A percentile compares a stretch with the other conserved stretches of the same genome.
Conservation (phyloP, 768 basidiomycete genomes). For the Fistulinella prunicolor region DNA sequence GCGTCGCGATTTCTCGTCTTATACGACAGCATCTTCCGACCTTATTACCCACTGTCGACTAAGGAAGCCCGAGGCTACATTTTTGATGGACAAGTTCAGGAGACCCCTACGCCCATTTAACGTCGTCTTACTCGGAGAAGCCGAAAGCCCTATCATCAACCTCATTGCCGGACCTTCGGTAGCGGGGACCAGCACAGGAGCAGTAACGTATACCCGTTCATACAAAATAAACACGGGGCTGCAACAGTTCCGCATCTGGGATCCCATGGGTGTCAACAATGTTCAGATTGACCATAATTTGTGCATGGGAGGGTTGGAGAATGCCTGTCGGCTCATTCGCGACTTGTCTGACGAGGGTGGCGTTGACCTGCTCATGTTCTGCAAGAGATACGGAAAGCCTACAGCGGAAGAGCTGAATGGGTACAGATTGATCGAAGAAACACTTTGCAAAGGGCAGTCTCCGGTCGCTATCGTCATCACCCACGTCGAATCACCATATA, state of each 20-base stretch:
- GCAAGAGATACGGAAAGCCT: slow-evolving; percentile 27
- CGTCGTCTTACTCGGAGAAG: slow-evolving; percentile 34
- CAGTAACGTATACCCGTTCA: neutral
- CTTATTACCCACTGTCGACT: neutral
- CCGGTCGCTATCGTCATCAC: neutral
- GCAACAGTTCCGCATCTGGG: neutral
- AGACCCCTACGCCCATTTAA: slow-evolving; percentile 11
- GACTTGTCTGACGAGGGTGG: slow-evolving; percentile 8
- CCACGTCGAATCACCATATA: neutral
- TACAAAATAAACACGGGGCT: neutral
- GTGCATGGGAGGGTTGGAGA: neutral
- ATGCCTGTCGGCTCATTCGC: slow-evolving; percentile 22
- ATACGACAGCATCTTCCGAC: neutral
- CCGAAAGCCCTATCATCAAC: neutral
- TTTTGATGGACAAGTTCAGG: neutral
- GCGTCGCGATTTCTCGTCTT: neutral
- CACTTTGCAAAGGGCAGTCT: neutral
- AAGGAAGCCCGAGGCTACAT: neutral
- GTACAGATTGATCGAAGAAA: neutral
- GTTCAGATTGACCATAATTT: neutral
- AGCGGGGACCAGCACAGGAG: neutral
- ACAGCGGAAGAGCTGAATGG: neutral
- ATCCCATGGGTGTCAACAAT: neutral
- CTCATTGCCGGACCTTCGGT: neutral
- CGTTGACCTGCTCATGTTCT: slow-evolving; percentile 35